Evolutionary conservation across 1,139 yeast genomes (phyloP).

Genomic region (Saccharomyces hybrid): DNA sequence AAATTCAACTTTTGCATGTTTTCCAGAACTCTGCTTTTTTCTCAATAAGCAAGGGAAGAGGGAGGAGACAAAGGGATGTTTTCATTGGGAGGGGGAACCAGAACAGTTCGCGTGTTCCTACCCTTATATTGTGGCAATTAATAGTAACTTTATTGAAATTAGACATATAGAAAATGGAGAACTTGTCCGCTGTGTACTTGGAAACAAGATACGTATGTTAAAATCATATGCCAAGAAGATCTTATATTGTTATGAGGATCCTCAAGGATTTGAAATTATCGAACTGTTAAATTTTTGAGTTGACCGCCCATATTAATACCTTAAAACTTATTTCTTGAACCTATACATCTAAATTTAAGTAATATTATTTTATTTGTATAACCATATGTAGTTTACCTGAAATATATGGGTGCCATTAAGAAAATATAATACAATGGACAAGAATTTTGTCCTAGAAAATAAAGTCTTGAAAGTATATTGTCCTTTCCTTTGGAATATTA

Average conservation of each 20-base stretch:
- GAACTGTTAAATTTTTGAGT: conserved; percentile 76
- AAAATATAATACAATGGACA: background rate
- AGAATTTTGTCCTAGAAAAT: background rate
- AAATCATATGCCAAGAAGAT: conserved; percentile 87
- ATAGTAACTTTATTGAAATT: conserved; percentile 77
- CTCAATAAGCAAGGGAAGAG: conserved; percentile 92
- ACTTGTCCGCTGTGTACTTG: conserved; percentile 72
- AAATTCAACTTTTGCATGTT: conserved; percentile 39
- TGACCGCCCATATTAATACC: background rate
- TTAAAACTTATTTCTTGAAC: background rate
- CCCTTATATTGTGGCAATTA: conserved; percentile 82
- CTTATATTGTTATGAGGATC: conserved; percentile 79
- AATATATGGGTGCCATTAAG: background rate
- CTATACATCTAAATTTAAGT: background rate
- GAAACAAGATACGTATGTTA: conserved; percentile 76
- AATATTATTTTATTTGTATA: background rate
- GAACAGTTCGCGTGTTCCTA: conserved; percentile 81
- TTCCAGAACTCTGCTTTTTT: conserved; percentile 82
- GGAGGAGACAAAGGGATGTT: conserved; percentile 80
- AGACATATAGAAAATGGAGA: conserved; percentile 79
- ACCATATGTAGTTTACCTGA: background rate
- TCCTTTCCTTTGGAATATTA: background rate
- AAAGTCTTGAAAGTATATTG: background rate
- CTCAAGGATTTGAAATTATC: conserved; percentile 76
- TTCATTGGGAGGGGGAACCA: conserved; percentile 91